These are phyloP conservation scores for Penicillium paradoxum DNA, from an alignment of 495 filamentous ascomycete genomes.

Conservation along the genomic window DNA sequence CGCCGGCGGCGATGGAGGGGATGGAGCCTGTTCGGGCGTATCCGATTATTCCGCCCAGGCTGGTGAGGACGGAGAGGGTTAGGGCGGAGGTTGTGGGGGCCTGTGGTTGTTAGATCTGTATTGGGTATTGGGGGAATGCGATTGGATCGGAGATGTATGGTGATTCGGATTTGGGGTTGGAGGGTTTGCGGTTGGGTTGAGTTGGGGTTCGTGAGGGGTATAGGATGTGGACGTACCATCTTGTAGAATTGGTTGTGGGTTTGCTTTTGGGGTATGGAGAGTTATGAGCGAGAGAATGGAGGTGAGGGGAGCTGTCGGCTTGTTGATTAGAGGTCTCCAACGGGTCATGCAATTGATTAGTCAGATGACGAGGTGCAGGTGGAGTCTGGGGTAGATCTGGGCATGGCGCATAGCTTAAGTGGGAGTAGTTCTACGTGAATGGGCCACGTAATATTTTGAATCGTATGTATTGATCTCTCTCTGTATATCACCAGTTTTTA, in stretches of 20 bases:
- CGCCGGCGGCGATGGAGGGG: slow-evolving; percentile 78
- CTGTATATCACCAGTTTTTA: background rate
- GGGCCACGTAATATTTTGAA: too few species aligned
- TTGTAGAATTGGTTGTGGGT: background rate
- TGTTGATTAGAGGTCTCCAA: background rate
- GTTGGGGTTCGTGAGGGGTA: background rate
- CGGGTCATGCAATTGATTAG: slow-evolving; percentile 7
- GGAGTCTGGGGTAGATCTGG: slow-evolving; percentile 2
- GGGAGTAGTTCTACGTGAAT: too few species aligned
- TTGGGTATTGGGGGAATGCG: background rate
- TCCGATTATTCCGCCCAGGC: slow-evolving; percentile 79
- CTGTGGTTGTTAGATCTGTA: slow-evolving; percentile 3
- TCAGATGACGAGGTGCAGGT: slow-evolving; percentile 1
- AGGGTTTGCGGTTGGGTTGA: background rate
- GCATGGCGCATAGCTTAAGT: background rate
- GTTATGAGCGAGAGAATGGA: background rate
- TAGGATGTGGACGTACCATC: background rate
- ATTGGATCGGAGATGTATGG: slow-evolving; percentile 6
- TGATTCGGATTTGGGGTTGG: background rate
- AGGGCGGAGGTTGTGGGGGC: slow-evolving; percentile 51
- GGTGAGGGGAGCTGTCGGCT: background rate
- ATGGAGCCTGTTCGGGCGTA: slow-evolving; percentile 77
- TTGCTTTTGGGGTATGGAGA: background rate
- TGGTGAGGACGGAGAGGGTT: slow-evolving; percentile 75
- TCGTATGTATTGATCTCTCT: background rate